Base-by-base conservation (phyloP, 768 basidiomycete genomes). In the Pisolithus marmoratus region DNA sequence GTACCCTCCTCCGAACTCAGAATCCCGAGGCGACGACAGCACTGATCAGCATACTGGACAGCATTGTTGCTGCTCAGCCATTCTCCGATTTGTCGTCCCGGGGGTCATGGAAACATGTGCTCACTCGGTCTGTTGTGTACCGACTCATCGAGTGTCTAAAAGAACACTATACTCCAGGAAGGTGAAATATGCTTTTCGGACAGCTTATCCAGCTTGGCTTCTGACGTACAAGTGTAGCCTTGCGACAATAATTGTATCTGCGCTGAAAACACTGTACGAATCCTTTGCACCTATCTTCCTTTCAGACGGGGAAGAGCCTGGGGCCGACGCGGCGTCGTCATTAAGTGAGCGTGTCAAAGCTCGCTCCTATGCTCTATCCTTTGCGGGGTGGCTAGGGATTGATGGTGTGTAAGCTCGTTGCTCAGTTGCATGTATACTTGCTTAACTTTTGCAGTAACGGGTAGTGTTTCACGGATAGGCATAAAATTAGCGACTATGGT, bases 321-420 rank as follows among this genome's bases (percentile, higher is more conserved):
- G 2, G 7, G 38, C 43, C 7, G 9, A 29, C 7, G 45, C 34
- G 15, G 50, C 49, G 5, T 42, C 51, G 2, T 43, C 58, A 22
- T 55, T 54, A 8, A 57, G 49, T 24, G 56, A 54, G 41, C 53
- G 64, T 9, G 55, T 78, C 22, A 54, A 63, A 12, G 63, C 70
- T n/a, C 78, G 78, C 78, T 64, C 66, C 52, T 66, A 62, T 38
- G 48, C 72, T 9, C 60, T 81, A 45, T 71, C 70, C 38, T 62
- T 81, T 45, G 63, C 65, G 20, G 68, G 64, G 51, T 79, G 79
- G 79, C 58, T 80, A 52, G 63, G 56, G 38, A 44, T 58, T 23
- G 15, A 54, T 29, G 46, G 66, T 63, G 38, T 22, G 60, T 50
- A 11, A 24, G 12, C 20, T 37, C 15, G 20, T 11, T 23, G 27